phyloP scores from a whole-genome alignment of 2,329 filamentous ascomycete genomes.

The Apiospora koreana region DNA sequence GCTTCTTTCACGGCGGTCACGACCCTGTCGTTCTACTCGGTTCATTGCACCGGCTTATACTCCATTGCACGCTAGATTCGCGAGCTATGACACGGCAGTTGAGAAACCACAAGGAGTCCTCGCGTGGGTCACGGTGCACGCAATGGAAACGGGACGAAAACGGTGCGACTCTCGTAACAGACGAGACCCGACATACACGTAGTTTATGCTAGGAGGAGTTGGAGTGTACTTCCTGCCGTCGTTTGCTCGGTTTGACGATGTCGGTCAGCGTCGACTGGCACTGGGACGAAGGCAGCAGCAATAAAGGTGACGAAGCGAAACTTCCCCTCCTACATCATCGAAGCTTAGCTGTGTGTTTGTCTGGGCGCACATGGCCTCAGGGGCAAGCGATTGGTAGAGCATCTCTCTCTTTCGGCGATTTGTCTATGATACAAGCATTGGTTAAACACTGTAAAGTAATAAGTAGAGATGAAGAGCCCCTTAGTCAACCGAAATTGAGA shows the following conservation, averaged over 20 bases:
- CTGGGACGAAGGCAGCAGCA: neutral
- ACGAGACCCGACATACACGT: neutral
- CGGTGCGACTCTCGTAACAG: neutral
- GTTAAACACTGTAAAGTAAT: neutral
- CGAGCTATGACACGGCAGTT: neutral
- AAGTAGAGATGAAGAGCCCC: neutral
- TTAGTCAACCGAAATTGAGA: neutral
- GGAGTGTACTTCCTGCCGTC: neutral
- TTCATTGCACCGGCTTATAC: neutral
- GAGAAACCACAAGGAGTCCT: neutral
- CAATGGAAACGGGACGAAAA: neutral
- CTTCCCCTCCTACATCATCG: conserved; percentile 3
- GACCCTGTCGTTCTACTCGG: neutral
- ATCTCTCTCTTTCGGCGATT: neutral
- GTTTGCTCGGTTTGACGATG: neutral
- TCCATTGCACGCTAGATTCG: neutral
- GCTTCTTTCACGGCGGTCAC: neutral
- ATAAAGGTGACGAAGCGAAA: neutral
- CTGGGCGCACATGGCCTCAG: neutral
- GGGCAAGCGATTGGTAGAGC: neutral
- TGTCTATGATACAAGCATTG: neutral
- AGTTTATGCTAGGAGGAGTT: neutral
- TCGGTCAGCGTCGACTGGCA: neutral
- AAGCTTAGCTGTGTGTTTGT: neutral
- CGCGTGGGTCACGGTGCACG: neutral